Base-by-base conservation (phyloP, 2,329 filamentous ascomycete genomes). In the Rugonectria rugulosa region DNA sequence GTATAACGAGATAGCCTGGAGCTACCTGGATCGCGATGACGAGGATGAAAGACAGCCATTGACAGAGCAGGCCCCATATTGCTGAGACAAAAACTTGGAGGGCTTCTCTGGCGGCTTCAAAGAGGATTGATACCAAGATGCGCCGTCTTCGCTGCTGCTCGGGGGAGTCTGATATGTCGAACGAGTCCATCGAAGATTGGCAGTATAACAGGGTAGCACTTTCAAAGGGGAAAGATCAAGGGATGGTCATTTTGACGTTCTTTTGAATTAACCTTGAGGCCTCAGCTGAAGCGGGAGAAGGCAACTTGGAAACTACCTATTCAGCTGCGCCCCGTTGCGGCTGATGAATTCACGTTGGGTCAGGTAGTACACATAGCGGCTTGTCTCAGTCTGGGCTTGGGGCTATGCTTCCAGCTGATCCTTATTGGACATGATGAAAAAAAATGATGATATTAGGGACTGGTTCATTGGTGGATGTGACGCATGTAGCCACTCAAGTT, bases 101-200 rank as follows among this genome's bases (percentile, higher is more conserved):
- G 6, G 52, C 31, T 42, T 54, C 52, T 10, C 23, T 23, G 11
- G 38, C 38, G 15, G 23, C 52, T 17, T 54, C 52, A 6, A 36
- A 43, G n/a, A 29, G 31, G 8, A 54, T 54, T 23, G 44, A 32
- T n/a, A 43, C 6, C 15, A 48, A 11, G 24, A 54, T 19, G 6
- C 32, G 44, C 15, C 31, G 23, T 19, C 44, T 37, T 23, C n/a
- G 21, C 21, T 17, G 42, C 19, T 34, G 42, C 14, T 19, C 41
- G 29, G 29, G 34, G 24, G 15, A 23, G 14, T 49, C 44, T 14
- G 38, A 12, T 12, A 31, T 32, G 21, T 44, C 43, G 7, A 44
- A 24, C 4, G 38, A 10, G n/a, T 32, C 15, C 52, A 54, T 54
- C 12, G 2, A n/a, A 14, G n/a, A n/a, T n/a, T n/a, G n/a, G n/a